These are phyloP conservation scores for Globisporangium nunn DNA, from an alignment of 352 stramenopile genomes.

Conservation along the genomic window DNA sequence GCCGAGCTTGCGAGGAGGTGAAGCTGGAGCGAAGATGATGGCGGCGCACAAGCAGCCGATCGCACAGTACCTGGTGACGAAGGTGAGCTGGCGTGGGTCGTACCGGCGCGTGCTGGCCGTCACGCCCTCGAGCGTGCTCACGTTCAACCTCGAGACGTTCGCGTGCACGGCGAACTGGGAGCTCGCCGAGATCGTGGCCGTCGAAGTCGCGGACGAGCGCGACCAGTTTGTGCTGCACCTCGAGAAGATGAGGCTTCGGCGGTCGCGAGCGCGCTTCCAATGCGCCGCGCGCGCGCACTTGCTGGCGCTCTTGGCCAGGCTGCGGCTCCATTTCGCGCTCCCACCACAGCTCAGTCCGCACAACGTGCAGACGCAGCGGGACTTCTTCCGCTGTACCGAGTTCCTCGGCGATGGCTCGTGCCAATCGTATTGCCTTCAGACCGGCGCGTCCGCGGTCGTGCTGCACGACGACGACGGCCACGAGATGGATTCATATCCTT, in stretches of 20 bases:
- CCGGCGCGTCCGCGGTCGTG: slow-evolving; percentile 38
- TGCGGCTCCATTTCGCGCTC: slow-evolving; percentile 37
- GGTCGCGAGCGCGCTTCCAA: slow-evolving; percentile 43
- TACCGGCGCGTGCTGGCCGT: slow-evolving; percentile 56
- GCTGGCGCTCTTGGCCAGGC: slow-evolving; percentile 36
- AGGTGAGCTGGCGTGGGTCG: slow-evolving; percentile 59
- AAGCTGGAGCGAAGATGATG: not conserved
- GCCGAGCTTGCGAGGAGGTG: no score
- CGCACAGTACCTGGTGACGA: slow-evolving; percentile 63
- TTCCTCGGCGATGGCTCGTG: slow-evolving; percentile 59
- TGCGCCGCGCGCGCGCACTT: slow-evolving; percentile 50
- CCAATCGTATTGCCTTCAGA: slow-evolving; percentile 41
- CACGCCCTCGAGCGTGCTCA: slow-evolving; percentile 38
- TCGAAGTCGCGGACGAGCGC: slow-evolving; percentile 28
- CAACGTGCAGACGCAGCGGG: slow-evolving; percentile 9
- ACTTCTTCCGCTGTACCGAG: slow-evolving; percentile 54
- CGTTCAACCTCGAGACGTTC: slow-evolving; percentile 64
- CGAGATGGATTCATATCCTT: slow-evolving; percentile 37
- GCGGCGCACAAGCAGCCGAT: slow-evolving; percentile 23
- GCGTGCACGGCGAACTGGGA: slow-evolving; percentile 68
- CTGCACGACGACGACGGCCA: slow-evolving; percentile 46
- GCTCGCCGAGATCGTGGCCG: slow-evolving; percentile 45
- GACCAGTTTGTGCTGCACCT: slow-evolving; percentile 58
- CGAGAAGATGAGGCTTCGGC: slow-evolving; percentile 57
- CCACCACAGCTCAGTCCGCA: slow-evolving; percentile 13